Percentiles rank a stretch among this genome's conserved stretches.
Conservation (phyloP, 2,329 filamentous ascomycete genomes). For the Ophiostoma fasciatum region DNA sequence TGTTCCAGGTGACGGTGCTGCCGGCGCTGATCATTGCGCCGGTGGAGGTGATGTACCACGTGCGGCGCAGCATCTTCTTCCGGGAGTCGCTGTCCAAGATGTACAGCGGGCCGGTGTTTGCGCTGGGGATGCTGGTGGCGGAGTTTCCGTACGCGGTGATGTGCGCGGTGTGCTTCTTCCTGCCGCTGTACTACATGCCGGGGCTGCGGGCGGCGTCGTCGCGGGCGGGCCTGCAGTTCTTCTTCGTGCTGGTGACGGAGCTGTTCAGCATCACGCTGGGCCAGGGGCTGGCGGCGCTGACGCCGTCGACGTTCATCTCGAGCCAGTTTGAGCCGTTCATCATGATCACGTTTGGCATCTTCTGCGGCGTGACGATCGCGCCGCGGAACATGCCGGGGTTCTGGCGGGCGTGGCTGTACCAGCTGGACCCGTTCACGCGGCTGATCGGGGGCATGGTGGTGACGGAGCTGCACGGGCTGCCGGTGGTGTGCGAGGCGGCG, state of each 20-base stretch:
- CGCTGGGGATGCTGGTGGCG: slow-evolving; percentile 60
- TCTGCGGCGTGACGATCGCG: slow-evolving; percentile 78
- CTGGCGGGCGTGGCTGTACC: slow-evolving; percentile 69
- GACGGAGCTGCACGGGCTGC: slow-evolving; percentile 54
- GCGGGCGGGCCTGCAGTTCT: slow-evolving; percentile 72
- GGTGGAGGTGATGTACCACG: slow-evolving; percentile 70
- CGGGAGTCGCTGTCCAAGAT: slow-evolving; percentile 76
- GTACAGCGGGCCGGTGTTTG: slow-evolving; percentile 70
- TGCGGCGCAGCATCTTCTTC: slow-evolving; percentile 70
- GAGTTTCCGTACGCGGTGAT: slow-evolving; percentile 75
- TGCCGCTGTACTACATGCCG: slow-evolving; percentile 74
- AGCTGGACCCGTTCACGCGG: slow-evolving; percentile 71
- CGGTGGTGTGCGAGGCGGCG: slow-evolving; percentile 41
- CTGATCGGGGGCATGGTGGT: slow-evolving; percentile 69
- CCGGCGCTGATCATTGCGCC: slow-evolving; percentile 72
- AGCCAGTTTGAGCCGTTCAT: slow-evolving; percentile 70
- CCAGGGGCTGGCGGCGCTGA: slow-evolving; percentile 62
- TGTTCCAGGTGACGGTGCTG: slow-evolving; percentile 79
- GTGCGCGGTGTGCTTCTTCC: slow-evolving; percentile 66
- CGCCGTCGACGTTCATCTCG: slow-evolving; percentile 64
- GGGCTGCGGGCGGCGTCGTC: slow-evolving; percentile 48
- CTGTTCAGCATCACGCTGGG: slow-evolving; percentile 70
- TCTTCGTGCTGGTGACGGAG: slow-evolving; percentile 72
- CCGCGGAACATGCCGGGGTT: slow-evolving; percentile 62
- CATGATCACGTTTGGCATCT: slow-evolving; percentile 68